Conservation (phyloP, 1,284 basidiomycete genomes). For the Stereum hirsutum region DNA sequence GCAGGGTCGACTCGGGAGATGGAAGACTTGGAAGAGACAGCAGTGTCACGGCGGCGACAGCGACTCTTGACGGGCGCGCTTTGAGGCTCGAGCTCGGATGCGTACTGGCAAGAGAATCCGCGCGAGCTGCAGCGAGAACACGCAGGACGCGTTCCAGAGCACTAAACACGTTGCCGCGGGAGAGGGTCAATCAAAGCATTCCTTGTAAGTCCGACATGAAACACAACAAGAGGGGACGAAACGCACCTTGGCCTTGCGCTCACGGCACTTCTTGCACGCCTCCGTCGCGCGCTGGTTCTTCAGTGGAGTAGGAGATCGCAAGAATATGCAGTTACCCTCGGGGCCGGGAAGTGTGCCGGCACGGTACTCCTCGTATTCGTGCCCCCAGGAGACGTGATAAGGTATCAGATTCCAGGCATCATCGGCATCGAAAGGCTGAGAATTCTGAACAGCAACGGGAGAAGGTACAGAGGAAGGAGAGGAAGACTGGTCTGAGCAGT, state of each 20-base stretch:
- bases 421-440: slow-evolving; percentile 15
- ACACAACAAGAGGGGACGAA: not conserved
- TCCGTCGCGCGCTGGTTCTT: slow-evolving; percentile 30
- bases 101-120: slow-evolving; percentile 31
- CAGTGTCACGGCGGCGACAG: slow-evolving; percentile 6
- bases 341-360: slow-evolving; percentile 30
- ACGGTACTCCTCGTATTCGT: slow-evolving; percentile 27
- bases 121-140: slow-evolving; percentile 29
- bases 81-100: slow-evolving; percentile 16
- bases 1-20: not conserved
- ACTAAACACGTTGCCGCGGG: no score
- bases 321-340: slow-evolving; percentile 29
- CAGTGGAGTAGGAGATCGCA: slow-evolving; percentile 31
- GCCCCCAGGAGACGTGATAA: slow-evolving; percentile 33
- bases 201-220: not conserved
- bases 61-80: slow-evolving; percentile 2
- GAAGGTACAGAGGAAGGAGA: not conserved
- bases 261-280: slow-evolving; percentile 35
- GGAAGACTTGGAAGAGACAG: slow-evolving; percentile 2
- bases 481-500: not conserved
- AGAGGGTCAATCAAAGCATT: not conserved
- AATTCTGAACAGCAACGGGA: not conserved
- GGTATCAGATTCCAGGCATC: slow-evolving; percentile 31
- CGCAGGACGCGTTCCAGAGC: slow-evolving; percentile 29
- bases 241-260: slow-evolving; percentile 35